Conservation (phyloP, 768 basidiomycete genomes). For the Hygrophoropsis aurantiaca region DNA sequence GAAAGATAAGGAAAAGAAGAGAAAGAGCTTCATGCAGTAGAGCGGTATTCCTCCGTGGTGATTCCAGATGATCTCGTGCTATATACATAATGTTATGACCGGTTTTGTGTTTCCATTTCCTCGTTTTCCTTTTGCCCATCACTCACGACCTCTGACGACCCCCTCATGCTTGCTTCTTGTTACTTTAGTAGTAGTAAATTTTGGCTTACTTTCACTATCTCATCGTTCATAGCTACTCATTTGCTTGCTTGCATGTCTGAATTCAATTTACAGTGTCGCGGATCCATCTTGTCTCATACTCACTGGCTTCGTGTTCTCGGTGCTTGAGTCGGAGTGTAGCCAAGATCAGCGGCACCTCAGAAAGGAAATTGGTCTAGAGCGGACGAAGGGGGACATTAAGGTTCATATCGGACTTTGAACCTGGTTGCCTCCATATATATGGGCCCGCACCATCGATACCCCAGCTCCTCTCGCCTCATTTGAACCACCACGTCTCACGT, state of each 20-base stretch:
- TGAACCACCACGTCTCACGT: slow-evolving; percentile 50
- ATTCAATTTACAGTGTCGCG: background rate
- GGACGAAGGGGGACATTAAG: slow-evolving; percentile 11
- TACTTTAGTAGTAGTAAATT: slow-evolving; percentile 21
- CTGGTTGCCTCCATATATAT: slow-evolving; percentile 42
- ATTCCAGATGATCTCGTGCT: background rate
- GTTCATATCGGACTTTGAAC: slow-evolving; percentile 54
- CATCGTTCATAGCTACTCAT: slow-evolving; percentile 5
- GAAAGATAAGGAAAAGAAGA: slow-evolving; percentile 61
- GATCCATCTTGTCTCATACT: background rate
- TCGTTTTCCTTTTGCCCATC: slow-evolving; percentile 7
- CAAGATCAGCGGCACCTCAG: slow-evolving; percentile 16
- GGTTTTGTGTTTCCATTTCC: slow-evolving; percentile 8
- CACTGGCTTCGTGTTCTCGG: slow-evolving; percentile 8
- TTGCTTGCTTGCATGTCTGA: slow-evolving; percentile 11
- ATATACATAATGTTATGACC: background rate
- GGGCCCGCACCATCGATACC: slow-evolving; percentile 27
- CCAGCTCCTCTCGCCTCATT: slow-evolving; percentile 37
- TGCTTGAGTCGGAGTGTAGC: too few species aligned
- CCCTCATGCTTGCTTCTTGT: slow-evolving; percentile 10
- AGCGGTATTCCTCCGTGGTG: slow-evolving; percentile 13
- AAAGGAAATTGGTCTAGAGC: slow-evolving; percentile 24
- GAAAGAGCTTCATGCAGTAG: slow-evolving; percentile 52
- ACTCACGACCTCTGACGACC: slow-evolving; percentile 30
- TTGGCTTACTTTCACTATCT: slow-evolving; percentile 1